Evolutionary conservation across 108 stramenopile genomes (phyloP).

Genomic region (Cyclotella distinguenda): DNA sequence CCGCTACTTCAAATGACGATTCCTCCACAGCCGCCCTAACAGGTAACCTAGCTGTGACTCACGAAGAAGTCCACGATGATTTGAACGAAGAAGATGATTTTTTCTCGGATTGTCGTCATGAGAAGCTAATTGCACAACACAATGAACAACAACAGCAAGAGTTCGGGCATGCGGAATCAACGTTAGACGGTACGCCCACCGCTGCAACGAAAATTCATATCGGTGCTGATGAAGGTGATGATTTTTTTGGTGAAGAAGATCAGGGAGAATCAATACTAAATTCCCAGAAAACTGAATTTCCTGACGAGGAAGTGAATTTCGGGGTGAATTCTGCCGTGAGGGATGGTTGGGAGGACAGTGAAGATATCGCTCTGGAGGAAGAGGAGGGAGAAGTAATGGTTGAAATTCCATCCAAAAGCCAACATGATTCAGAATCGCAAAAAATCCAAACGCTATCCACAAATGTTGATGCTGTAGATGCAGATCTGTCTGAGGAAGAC

Average conservation of each 20-base stretch:
- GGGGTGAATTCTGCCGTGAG: conserved; percentile 3
- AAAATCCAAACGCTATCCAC: background rate
- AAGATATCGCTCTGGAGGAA: conserved; percentile 24
- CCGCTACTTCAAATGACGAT: background rate
- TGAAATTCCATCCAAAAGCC: background rate
- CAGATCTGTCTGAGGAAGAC: background rate
- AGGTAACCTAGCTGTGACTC: background rate
- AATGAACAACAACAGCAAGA: background rate
- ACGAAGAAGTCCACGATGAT: conserved; percentile 15
- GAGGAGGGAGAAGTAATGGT: background rate
- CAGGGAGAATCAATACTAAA: background rate
- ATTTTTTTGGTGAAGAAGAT: conserved; percentile 13
- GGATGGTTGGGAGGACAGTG: conserved; percentile 38
- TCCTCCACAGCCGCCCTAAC: background rate
- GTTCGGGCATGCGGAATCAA: background rate
- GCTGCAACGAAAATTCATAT: background rate
- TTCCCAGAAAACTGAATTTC: background rate
- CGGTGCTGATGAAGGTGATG: background rate
- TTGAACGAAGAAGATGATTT: conserved; percentile 36
- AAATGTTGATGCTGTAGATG: background rate
- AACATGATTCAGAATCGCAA: background rate
- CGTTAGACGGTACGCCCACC: background rate
- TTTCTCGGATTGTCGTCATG: conserved; percentile 27
- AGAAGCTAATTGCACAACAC: background rate
- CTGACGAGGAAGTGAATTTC: conserved; percentile 13